A percentile compares a stretch with the other conserved stretches of the same genome.
Conservation (phyloP, 1,284 basidiomycete genomes). For the Crucibulum parvulum region DNA sequence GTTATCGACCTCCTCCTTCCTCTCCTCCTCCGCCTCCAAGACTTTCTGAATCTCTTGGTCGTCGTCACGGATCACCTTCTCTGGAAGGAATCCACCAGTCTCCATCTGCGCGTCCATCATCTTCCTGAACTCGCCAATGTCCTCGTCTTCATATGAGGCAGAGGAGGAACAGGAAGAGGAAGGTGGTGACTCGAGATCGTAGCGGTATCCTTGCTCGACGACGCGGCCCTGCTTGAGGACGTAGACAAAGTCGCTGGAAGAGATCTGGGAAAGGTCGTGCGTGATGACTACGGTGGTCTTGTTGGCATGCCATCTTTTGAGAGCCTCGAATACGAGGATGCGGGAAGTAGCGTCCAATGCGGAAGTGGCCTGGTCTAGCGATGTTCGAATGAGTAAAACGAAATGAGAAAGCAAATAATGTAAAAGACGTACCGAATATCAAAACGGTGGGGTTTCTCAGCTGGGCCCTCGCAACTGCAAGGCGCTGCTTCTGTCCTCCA, state of each 20-base stretch:
- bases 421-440: slow-evolving; percentile 83
- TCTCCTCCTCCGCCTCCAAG: slow-evolving; percentile 22
- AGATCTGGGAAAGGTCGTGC: slow-evolving; percentile 91
- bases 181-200: slow-evolving; percentile 52
- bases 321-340: slow-evolving; percentile 83
- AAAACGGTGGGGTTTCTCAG: slow-evolving; percentile 89
- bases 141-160: slow-evolving; percentile 10
- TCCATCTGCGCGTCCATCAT: slow-evolving; percentile 58
- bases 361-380: slow-evolving; percentile 92
- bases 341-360: slow-evolving; percentile 82
- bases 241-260: slow-evolving; percentile 86
- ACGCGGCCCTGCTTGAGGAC: slow-evolving; percentile 85
- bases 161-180: too few species aligned
- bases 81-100: slow-evolving; percentile 56
- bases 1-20: slow-evolving; percentile 15
- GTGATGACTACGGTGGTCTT: slow-evolving; percentile 97
- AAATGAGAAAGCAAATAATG: slow-evolving; percentile 1
- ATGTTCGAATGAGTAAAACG: slow-evolving; percentile 4
- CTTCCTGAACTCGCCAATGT: slow-evolving; percentile 60
- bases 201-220: slow-evolving; percentile 89
- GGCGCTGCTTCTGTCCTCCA: slow-evolving; percentile 78
- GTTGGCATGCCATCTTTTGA: slow-evolving; percentile 84
- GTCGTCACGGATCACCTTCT: slow-evolving; percentile 36
- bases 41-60: slow-evolving; percentile 42
- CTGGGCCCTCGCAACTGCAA: slow-evolving; percentile 90